Evolutionary conservation across 176 grass and related monocot genomes (phyloP).

Genomic region (Triticum dicoccoides): DNA sequence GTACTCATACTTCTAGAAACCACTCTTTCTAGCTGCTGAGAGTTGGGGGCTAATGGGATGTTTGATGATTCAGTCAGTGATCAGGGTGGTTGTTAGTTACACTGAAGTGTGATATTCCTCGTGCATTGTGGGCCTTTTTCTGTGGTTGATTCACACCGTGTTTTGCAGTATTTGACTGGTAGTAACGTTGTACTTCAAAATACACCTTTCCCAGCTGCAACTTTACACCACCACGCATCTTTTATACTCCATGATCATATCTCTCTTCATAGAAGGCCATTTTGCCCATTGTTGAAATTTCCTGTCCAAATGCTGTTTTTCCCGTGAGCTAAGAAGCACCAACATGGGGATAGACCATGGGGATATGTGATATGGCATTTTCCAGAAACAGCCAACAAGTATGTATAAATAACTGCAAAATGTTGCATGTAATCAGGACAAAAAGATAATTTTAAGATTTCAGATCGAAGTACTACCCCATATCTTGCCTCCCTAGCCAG

Average conservation of each 20-base stretch:
- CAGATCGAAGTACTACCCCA: not conserved
- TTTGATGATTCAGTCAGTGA: slow-evolving; percentile 1
- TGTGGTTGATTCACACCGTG: not conserved
- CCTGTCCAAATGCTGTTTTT: slow-evolving; percentile 13
- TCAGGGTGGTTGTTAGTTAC: not conserved
- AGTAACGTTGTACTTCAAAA: not conserved
- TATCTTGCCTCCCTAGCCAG: not conserved
- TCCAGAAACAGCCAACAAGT: not conserved
- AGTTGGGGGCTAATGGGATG: not conserved
- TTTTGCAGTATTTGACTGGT: not conserved
- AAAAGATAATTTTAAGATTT: not conserved
- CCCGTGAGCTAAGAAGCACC: not conserved
- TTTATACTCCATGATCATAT: not conserved
- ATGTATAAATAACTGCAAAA: not conserved
- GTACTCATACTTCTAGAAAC: not conserved
- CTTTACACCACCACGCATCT: not conserved
- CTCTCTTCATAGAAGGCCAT: not conserved
- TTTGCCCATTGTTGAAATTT: not conserved
- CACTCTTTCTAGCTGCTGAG: not conserved
- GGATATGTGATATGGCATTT: not conserved
- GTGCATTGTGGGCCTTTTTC: not conserved
- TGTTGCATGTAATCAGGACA: not conserved
- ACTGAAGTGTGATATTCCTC: not conserved
- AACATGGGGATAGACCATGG: not conserved
- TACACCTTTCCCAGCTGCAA: not conserved